These are phyloP conservation scores for Cyclotella kingstonii DNA, from an alignment of 108 stramenopile species.

Conservation along the genomic window DNA sequence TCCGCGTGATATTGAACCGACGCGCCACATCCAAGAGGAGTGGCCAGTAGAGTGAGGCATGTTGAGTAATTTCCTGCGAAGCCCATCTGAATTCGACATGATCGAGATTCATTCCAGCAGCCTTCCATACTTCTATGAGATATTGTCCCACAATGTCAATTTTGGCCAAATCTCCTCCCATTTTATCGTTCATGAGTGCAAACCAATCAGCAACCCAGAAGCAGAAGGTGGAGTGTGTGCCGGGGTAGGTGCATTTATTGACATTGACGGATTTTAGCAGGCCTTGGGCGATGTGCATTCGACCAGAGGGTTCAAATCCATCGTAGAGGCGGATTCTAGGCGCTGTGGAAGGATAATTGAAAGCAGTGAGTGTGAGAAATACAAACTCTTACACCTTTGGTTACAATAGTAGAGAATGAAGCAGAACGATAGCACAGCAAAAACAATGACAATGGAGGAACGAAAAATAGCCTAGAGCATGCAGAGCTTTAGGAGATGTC, in stretches of 20 bases:
- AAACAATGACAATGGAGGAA: too few relatives aligned
- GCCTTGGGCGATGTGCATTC: conserved; percentile 99
- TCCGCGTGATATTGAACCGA: conserved; percentile 89
- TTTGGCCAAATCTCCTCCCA: conserved; percentile 96
- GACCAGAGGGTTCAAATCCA: conserved; percentile 98
- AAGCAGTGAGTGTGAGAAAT: too few relatives aligned
- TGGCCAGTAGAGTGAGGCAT: conserved; percentile 89
- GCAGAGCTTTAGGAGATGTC: too few relatives aligned
- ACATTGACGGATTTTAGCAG: conserved; percentile 96
- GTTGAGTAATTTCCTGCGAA: conserved; percentile 94
- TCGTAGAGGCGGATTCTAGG: conserved; percentile 89
- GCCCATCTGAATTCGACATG: conserved; percentile 99
- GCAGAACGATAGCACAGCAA: too few relatives aligned
- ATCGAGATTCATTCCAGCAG: conserved; percentile 96
- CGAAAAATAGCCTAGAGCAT: too few relatives aligned
- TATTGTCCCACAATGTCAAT: conserved; percentile 95
- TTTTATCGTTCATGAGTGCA: conserved; percentile 99
- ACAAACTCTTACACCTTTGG: too few relatives aligned
- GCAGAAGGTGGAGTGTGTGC: conserved; percentile 89
- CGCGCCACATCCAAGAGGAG: conserved; percentile 97
- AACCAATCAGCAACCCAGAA: conserved; percentile 99
- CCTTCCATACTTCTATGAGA: conserved; percentile 99
- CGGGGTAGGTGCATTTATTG: conserved; percentile 89
- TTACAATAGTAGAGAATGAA: too few relatives aligned
- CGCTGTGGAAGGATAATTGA: not conserved